Base-by-base conservation (phyloP, 768 basidiomycete genomes). In the Leucosporidium yakuticum region DNA sequence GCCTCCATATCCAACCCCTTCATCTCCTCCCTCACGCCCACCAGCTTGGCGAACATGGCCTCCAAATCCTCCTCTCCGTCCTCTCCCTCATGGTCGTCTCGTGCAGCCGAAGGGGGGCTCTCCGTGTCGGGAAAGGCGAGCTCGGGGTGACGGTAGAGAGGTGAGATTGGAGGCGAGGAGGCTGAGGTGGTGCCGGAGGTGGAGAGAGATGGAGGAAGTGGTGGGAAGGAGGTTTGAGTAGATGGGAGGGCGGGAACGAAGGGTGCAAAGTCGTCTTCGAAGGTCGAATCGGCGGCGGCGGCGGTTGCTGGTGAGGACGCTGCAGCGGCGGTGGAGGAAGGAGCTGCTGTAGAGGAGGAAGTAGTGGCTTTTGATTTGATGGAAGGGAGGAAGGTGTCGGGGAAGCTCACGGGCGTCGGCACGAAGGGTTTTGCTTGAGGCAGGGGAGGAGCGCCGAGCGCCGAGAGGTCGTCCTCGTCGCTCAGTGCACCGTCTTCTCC, bases 181-280 rank as follows among this genome's bases (percentile, higher is more conserved):
- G 54, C 1, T 34, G 31, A 15, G 34, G 57, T 23, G 23, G 36
- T 20, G 36, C 21, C 7, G 25, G 20, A 1, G 6, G 25, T 15
- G n/a, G 23, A 21, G 11, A 23, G 21, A 3, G 59, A 11, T 23
- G 59, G n/a, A 19, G 17, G 7, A 27, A 59, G 39, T 25, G 59
- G 59, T 0, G 59, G 44, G 47, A 60, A 60, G 47, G 57, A 58
- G 4, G 36, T 36, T 11, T 29, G 4, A 11, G 20, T 12, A 20
- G 44, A 6, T 1, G 25, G n/a, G 15, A 49, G 39, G 25, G 59
- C 19, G 17, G 59, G 59, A 25, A 60, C 59, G 25, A 60, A 60
- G 25, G 59, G 44, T 17, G 59, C 59, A 29, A 60, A 60, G 25
- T 60, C 59, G 44, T 60, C 59, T 17, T 60, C 59, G 44, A 60